Evolutionary conservation across 2,329 filamentous ascomycete genomes (phyloP), one percentile per base, ranked within the genome.

Genomic region (Pseudonectria buxi): DNA sequence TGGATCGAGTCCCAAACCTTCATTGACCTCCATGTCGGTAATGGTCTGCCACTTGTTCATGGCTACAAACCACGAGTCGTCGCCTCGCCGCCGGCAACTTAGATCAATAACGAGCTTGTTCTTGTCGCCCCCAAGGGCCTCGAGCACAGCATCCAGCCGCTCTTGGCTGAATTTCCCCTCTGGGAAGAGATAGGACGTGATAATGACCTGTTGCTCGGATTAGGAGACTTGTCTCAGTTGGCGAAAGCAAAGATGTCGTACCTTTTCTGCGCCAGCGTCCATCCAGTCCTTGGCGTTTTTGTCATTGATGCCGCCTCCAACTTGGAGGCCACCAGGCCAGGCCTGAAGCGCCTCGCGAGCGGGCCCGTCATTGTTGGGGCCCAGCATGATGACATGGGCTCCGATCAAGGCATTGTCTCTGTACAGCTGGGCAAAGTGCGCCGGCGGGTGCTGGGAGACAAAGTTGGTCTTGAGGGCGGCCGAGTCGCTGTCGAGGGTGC

Each of bases 21-120:
- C 71, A 45, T 82, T 90, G 46, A 98, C 79, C 58, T 95, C 87
- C 80, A 95, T 94, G 54, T 95, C 86, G 2, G 92, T 96, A 37
- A 96, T 82, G 2, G 87, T 95, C 70, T 96, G 92, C 92, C 92
- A 98, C 61, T 94, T 94, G 63, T 98, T 86, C 83, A 94, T 98
- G 36, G 92, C 90, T n/a, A 98, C 92, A 53, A 85, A 88, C 92
- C 92, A 98, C 26, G 69, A 81, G 37, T 81, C 70, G 4, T 71
- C 67, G 26, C 73, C 83, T 41, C 80, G 81, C 39, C 81, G 73
- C 33, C 92, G 79, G 58, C 92, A 98, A 62, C 88, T 95, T 15
- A 98, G 74, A 57, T 98, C 92, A 57, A 98, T 89, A 47, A 98
- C 90, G 32, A 98, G 77, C 62, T 86, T 92, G 32, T 70, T 66